Evolutionary conservation across 768 basidiomycete species (phyloP).

Genomic region (Jaapia argillacea): DNA sequence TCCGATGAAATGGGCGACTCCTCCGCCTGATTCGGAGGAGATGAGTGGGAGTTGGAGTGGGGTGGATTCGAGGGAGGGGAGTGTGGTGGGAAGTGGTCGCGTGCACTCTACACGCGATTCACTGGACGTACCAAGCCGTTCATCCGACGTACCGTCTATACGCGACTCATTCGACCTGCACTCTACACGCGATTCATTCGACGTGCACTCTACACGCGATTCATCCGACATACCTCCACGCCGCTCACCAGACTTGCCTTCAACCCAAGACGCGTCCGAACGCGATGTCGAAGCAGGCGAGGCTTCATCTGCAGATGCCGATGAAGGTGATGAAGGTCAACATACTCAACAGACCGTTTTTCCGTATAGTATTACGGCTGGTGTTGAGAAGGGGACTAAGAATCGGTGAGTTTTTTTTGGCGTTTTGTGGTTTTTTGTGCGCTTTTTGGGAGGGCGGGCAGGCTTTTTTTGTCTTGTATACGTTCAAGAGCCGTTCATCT

Average conservation of each 20-base stretch:
- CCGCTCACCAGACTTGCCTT: too few species aligned
- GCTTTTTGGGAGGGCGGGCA: neutral
- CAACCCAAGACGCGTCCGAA: neutral
- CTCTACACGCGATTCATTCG: neutral
- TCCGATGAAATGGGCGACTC: neutral
- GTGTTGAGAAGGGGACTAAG: slow-evolving; percentile 89
- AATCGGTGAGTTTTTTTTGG: slow-evolving; percentile 51
- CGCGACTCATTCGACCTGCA: too few species aligned
- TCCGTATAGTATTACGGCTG: slow-evolving; percentile 92
- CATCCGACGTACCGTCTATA: too few species aligned
- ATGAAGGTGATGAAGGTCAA: slow-evolving; percentile 8
- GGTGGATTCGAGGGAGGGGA: neutral
- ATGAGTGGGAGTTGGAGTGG: neutral
- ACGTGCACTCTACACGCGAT: neutral
- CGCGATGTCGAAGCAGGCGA: slow-evolving; percentile 2
- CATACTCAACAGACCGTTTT: slow-evolving; percentile 25
- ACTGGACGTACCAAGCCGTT: too few species aligned
- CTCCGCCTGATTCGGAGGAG: too few species aligned
- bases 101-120: neutral
- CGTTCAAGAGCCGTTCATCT: too few species aligned
- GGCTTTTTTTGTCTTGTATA: too few species aligned
- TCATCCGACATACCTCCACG: neutral
- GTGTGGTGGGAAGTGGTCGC: neutral
- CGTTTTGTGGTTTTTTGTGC: neutral
- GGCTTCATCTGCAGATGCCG: slow-evolving; percentile 13